Conservation (phyloP, 257 asterid genomes). For the Solanum appendiculatum region DNA sequence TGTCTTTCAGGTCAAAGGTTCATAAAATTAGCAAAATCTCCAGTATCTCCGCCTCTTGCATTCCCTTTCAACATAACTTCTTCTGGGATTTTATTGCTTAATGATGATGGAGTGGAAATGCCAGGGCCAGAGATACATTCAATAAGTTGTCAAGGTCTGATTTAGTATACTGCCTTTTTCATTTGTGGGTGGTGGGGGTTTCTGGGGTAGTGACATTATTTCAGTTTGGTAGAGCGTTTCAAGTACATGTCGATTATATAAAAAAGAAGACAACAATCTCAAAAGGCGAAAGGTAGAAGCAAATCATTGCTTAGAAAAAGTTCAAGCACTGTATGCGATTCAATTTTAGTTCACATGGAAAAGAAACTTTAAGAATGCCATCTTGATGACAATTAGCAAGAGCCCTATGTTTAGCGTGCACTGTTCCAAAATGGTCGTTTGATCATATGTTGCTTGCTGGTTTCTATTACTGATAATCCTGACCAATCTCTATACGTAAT, state of each 20-base stretch:
- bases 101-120: slow-evolving; percentile 60
- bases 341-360: neutral
- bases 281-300: neutral
- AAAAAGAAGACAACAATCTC: neutral
- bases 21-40: slow-evolving; percentile 76
- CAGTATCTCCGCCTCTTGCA: slow-evolving; percentile 61
- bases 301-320: neutral
- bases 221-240: neutral
- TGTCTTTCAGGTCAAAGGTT: slow-evolving; percentile 58
- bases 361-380: neutral
- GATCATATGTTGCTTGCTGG: neutral
- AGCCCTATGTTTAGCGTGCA: neutral
- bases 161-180: neutral
- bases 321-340: neutral
- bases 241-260: neutral
- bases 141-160: slow-evolving; percentile 53
- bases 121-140: slow-evolving; percentile 56
- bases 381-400: neutral
- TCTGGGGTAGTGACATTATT: neutral
- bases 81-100: slow-evolving; percentile 57
- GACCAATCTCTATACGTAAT: slow-evolving; percentile 9
- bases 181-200: neutral
- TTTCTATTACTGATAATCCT: neutral
- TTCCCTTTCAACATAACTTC: slow-evolving; percentile 48
- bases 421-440: neutral